Percentiles rank a stretch among this genome's conserved stretches.
These are phyloP conservation scores for Canna indica DNA, from an alignment of 176 grass and related monocot genomes.

Conservation along the genomic window DNA sequence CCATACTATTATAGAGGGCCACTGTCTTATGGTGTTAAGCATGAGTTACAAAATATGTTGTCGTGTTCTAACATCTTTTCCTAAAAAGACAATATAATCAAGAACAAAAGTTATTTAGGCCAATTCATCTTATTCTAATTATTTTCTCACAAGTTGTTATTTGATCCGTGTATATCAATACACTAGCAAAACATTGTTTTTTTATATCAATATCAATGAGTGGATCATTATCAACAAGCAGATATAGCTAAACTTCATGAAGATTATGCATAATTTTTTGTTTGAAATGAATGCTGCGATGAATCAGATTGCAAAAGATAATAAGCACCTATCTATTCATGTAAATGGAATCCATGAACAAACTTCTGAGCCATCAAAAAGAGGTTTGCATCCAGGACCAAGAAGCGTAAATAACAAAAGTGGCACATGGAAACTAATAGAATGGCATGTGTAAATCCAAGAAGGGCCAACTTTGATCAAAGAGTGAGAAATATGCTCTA, in stretches of 20 bases:
- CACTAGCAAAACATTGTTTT: not conserved
- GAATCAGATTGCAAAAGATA: slow-evolving; percentile 76
- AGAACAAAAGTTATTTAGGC: not conserved
- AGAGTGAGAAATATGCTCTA: slow-evolving; percentile 81
- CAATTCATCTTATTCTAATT: not conserved
- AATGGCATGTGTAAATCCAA: slow-evolving; percentile 59
- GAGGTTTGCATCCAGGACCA: slow-evolving; percentile 71
- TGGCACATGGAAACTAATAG: slow-evolving; percentile 78
- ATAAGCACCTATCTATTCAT: slow-evolving; percentile 96
- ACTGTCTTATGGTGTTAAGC: too few relatives aligned
- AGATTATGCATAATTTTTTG: slow-evolving; percentile 46
- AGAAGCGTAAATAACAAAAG: slow-evolving; percentile 89
- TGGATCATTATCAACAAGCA: slow-evolving; percentile 4
- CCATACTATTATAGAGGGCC: not conserved
- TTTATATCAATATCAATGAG: not conserved
- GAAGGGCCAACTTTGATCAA: slow-evolving; percentile 48
- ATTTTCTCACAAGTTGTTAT: not conserved
- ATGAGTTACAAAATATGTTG: too few relatives aligned
- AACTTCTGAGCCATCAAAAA: slow-evolving; percentile 61
- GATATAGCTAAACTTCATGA: not conserved
- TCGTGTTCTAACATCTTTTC: too few relatives aligned
- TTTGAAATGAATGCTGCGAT: slow-evolving; percentile 74
- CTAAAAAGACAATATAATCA: not conserved
- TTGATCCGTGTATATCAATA: not conserved
- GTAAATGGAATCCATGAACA: slow-evolving; percentile 67